Percentiles rank a stretch among this genome's conserved stretches.
Evolutionary conservation across 371 early-diverging fungal species (phyloP).

Genomic region (Mucor racemosus): DNA sequence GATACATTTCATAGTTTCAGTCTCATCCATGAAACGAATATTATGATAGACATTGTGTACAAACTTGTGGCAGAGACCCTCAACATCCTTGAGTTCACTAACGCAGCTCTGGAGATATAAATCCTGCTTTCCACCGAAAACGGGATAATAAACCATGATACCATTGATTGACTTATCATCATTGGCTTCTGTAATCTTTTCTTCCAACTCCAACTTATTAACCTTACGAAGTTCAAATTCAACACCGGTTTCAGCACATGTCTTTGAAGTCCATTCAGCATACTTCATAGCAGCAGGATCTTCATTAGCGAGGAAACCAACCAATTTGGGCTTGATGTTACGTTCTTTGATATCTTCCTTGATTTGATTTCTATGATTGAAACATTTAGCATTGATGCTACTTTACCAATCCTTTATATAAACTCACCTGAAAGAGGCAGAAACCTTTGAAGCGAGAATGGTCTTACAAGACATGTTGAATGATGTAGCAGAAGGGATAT

Average conservation of each 20-base stretch:
- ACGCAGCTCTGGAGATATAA: conserved; percentile 92
- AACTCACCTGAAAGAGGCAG: conserved; percentile 65
- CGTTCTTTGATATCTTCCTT: conserved; percentile 76
- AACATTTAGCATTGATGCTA: neutral
- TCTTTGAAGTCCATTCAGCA: conserved; percentile 91
- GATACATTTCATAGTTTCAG: conserved; percentile 87
- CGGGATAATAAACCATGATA: conserved; percentile 96
- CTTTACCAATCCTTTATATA: neutral
- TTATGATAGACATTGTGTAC: conserved; percentile 96
- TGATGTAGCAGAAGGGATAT: neutral
- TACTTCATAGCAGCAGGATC: conserved; percentile 91
- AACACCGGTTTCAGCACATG: conserved; percentile 90
- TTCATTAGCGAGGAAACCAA: conserved; percentile 94
- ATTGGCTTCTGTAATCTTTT: conserved; percentile 87
- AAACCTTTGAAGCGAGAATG: conserved; percentile 63
- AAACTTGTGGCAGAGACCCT: conserved; percentile 93
- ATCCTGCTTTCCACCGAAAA: conserved; percentile 93
- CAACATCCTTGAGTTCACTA: conserved; percentile 90
- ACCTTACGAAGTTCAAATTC: conserved; percentile 89
- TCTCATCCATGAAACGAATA: conserved; percentile 86
- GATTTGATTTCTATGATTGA: conserved; percentile 74
- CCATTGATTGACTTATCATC: conserved; percentile 83
- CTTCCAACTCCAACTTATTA: conserved; percentile 83
- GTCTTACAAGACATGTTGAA: conserved; percentile 57
- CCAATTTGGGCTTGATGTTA: conserved; percentile 80